These are phyloP conservation scores for Falciphora oryzae DNA, from an alignment of 2,329 filamentous ascomycete genomes.

Conservation along the genomic window DNA sequence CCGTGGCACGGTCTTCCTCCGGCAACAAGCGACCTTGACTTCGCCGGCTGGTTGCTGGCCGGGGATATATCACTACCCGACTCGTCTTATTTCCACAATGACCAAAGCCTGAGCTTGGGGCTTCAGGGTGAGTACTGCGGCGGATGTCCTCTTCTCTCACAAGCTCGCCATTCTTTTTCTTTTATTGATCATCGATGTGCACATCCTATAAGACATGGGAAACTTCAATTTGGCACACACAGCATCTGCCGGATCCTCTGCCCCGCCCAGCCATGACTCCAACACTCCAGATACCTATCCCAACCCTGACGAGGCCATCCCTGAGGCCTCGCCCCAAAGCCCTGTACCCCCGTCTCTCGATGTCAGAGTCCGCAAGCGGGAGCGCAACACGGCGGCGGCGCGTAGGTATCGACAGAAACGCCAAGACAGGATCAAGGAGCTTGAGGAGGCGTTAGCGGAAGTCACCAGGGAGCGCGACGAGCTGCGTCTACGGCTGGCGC, in stretches of 20 bases:
- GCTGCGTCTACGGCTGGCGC: slow-evolving; percentile 47
- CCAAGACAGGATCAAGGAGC: slow-evolving; percentile 50
- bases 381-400: slow-evolving; percentile 57
- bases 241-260: not conserved
- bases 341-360: slow-evolving; percentile 3
- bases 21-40: too few species aligned
- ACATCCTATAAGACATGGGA: too few species aligned
- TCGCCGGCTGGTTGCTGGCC: too few species aligned
- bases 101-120: too few species aligned
- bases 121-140: too few species aligned
- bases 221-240: not conserved
- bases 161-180: too few species aligned
- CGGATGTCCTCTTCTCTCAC: too few species aligned
- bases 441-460: slow-evolving; percentile 48
- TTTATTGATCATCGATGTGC: too few species aligned
- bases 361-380: slow-evolving; percentile 37
- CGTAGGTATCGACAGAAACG: slow-evolving; percentile 59
- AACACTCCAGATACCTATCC: not conserved
- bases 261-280: not conserved
- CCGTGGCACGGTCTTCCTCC: too few species aligned
- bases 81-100: too few species aligned
- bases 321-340: not conserved
- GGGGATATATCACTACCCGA: too few species aligned
- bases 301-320: not conserved
- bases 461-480: slow-evolving; percentile 51